Evolutionary conservation across 352 stramenopile species (phyloP).

Genomic region (Phytophthora vignae): DNA sequence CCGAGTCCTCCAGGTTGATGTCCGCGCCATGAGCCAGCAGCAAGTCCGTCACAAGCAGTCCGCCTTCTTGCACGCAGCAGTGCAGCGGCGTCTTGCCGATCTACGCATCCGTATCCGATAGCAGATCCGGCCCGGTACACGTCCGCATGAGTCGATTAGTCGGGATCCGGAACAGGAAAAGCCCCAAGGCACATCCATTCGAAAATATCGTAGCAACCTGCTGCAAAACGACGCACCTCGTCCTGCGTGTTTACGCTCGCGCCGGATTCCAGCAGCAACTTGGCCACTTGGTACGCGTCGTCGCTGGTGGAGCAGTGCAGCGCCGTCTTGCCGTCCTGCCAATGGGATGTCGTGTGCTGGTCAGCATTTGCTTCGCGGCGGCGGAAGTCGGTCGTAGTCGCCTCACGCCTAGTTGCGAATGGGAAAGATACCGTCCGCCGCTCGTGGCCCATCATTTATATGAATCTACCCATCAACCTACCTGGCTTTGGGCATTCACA

Average conservation of each 20-base stretch:
- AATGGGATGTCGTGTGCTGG: neutral
- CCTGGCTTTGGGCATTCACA: slow-evolving; percentile 10
- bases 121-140: neutral
- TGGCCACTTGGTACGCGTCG: slow-evolving; percentile 30
- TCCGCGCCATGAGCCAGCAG: slow-evolving; percentile 23
- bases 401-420: neutral
- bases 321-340: slow-evolving; percentile 18
- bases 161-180: neutral
- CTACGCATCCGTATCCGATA: slow-evolving; percentile 1
- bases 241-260: slow-evolving; percentile 21
- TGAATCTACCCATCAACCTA: neutral
- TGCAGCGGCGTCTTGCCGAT: slow-evolving; percentile 35
- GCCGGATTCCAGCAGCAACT: slow-evolving; percentile 24
- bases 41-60: slow-evolving; percentile 36
- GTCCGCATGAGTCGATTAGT: neutral
- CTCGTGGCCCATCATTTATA: neutral
- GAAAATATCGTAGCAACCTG: neutral
- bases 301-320: slow-evolving; percentile 24
- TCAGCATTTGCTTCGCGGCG: neutral
- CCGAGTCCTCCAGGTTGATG: slow-evolving; percentile 28
- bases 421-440: neutral
- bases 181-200: neutral
- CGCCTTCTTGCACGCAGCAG: slow-evolving; percentile 33
- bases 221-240: slow-evolving; percentile 21
- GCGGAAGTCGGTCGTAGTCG: neutral